These are phyloP conservation scores for Pittosporum tobira DNA, from an alignment of 129 eudicot species.

Conservation along the genomic window DNA sequence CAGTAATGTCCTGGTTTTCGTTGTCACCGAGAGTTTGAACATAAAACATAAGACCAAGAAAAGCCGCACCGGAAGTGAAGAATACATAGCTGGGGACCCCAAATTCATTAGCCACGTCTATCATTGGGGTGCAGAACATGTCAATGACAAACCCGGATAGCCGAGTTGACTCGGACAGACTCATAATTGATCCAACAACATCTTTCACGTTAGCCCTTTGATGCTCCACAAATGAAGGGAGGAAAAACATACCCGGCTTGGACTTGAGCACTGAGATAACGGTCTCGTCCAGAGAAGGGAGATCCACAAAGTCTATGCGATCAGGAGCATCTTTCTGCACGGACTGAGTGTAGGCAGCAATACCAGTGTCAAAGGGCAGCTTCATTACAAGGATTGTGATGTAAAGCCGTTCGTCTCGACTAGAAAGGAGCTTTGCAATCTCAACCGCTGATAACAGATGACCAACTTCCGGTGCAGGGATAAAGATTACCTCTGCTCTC, in stretches of 20 bases:
- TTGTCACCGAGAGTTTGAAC: constrained; percentile 3
- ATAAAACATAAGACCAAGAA: constrained; percentile 11
- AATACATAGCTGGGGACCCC: constrained; percentile 20
- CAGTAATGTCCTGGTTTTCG: constrained; percentile 11
- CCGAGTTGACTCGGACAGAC: too few relatives aligned
- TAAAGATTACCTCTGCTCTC: neutral
- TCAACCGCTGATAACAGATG: neutral
- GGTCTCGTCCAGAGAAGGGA: neutral
- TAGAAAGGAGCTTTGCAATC: neutral
- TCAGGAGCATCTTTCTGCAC: neutral
- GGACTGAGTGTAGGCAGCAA: neutral
- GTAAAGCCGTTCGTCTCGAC: neutral
- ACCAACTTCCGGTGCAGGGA: neutral
- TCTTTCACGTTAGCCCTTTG: too few relatives aligned
- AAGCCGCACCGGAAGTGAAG: constrained; percentile 23
- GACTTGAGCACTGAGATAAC: neutral
- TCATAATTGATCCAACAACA: too few relatives aligned
- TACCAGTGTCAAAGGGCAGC: neutral
- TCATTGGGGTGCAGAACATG: constrained; percentile 31
- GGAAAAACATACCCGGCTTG: neutral
- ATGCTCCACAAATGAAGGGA: neutral
- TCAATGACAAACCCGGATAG: constrained; percentile 27
- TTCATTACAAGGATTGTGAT: neutral
- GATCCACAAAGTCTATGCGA: neutral
- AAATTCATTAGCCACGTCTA: constrained; percentile 27